phyloP scores from a whole-genome alignment of 345 rosid genomes.

The Eucalyptus pumila region DNA sequence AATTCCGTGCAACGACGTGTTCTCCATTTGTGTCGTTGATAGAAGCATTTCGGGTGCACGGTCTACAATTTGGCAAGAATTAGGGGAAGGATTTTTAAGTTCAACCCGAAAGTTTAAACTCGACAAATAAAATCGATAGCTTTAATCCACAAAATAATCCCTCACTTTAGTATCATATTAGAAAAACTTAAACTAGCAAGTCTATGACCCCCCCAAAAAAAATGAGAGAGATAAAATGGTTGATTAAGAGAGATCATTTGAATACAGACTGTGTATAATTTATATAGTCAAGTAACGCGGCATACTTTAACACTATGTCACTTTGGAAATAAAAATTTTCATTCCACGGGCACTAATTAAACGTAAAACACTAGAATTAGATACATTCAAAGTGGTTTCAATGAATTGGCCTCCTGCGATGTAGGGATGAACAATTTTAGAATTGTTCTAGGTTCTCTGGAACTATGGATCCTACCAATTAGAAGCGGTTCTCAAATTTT shows the following conservation, averaged over 20 bases:
- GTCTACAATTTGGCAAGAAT: neutral
- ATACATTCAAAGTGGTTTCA: neutral
- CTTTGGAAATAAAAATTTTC: fast-evolving
- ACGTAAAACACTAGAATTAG: neutral
- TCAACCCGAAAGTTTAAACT: neutral
- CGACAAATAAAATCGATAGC: neutral
- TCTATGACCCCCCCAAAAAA: neutral
- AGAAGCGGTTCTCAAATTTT: no score
- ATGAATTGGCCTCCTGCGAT: neutral
- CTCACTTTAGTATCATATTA: fast-evolving
- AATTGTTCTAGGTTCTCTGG: fast-evolving
- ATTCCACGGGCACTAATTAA: neutral
- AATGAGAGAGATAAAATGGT: neutral
- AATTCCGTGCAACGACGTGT: neutral
- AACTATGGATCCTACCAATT: no score
- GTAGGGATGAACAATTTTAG: no score
- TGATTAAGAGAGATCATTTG: fast-evolving
- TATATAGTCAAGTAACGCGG: fast-evolving
- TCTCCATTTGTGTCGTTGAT: neutral
- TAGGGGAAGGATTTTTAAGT: neutral
- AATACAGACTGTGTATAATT: fast-evolving
- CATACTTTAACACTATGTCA: neutral
- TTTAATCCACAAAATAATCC: no score
- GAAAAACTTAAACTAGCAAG: neutral
- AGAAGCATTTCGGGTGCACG: neutral